These are phyloP conservation scores for Setaria italica DNA, from an alignment of 202 grass and related monocot genomes.

Conservation along the genomic window DNA sequence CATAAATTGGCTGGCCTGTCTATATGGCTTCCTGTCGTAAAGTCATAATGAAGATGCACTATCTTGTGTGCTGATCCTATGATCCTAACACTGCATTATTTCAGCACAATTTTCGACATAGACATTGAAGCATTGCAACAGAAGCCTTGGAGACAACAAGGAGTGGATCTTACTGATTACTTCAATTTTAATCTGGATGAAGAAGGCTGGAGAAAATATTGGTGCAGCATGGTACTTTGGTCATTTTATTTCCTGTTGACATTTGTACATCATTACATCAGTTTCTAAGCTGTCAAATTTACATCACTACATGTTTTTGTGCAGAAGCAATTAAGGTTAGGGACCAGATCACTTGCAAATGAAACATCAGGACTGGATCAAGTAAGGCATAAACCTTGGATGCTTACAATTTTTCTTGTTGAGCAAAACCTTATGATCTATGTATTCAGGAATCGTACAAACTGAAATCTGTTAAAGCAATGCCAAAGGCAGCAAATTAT, in stretches of 20 bases:
- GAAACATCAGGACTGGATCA: constrained; percentile 52
- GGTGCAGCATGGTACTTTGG: constrained; percentile 62
- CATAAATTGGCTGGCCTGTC: neutral
- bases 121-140: constrained; percentile 75
- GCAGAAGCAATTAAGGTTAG: constrained; percentile 59
- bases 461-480: constrained; percentile 40
- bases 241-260: constrained; percentile 28
- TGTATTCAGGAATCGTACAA: constrained; percentile 50
- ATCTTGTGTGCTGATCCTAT: constrained; percentile 27
- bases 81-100: constrained; percentile 30
- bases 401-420: constrained; percentile 34
- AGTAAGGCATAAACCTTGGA: constrained; percentile 54
- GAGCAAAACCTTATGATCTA: constrained; percentile 39
- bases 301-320: constrained; percentile 33
- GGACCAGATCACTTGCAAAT: constrained; percentile 45
- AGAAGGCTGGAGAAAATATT: constrained; percentile 67
- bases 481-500: constrained; percentile 40
- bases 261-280: constrained; percentile 12
- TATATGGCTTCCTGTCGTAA: constrained; percentile 8
- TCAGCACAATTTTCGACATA: constrained; percentile 73
- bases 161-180: constrained; percentile 67
- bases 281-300: constrained; percentile 25
- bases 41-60: constrained; percentile 29
- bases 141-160: constrained; percentile 79
- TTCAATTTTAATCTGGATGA: constrained; percentile 86